phyloP scores from a whole-genome alignment of 768 basidiomycete species.

The Hygrophorus russula region DNA sequence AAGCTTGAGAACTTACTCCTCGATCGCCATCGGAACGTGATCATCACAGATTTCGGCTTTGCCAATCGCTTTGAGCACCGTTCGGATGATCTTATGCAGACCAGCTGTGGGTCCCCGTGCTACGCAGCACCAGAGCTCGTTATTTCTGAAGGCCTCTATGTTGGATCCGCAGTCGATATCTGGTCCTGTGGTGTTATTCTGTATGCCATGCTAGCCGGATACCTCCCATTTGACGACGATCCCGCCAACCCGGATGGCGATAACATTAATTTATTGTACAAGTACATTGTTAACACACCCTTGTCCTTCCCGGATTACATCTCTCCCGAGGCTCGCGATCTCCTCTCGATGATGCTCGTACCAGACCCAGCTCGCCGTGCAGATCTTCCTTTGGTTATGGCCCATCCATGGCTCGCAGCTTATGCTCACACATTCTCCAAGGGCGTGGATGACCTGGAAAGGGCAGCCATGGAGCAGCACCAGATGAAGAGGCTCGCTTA shows the following conservation, averaged over 20 bases:
- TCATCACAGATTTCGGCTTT: constrained; percentile 99
- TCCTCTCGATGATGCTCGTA: constrained; percentile 88
- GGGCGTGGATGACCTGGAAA: constrained; percentile 70
- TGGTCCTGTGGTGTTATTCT: constrained; percentile 95
- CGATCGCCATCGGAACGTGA: constrained; percentile 94
- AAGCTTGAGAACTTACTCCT: constrained; percentile 97
- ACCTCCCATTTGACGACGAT: constrained; percentile 99
- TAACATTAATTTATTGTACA: constrained; percentile 98
- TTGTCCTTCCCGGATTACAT: constrained; percentile 97
- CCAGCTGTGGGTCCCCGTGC: constrained; percentile 93
- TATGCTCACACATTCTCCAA: constrained; percentile 56
- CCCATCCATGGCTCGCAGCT: constrained; percentile 73
- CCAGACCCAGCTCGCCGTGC: constrained; percentile 80
- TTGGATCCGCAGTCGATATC: constrained; percentile 96
- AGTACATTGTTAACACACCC: constrained; percentile 95
- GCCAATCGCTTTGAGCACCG: constrained; percentile 95
- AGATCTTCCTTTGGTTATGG: constrained; percentile 70
- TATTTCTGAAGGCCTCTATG: constrained; percentile 93
- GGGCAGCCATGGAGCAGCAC: constrained; percentile 73
- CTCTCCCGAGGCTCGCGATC: constrained; percentile 68
- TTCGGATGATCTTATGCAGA: constrained; percentile 94
- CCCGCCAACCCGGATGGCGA: constrained; percentile 98
- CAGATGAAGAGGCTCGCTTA: constrained; percentile 74
- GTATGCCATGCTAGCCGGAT: constrained; percentile 94
- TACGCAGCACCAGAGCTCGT: constrained; percentile 98